phyloP scores from a whole-genome alignment of 257 asterid genomes.

The Plantago major region DNA sequence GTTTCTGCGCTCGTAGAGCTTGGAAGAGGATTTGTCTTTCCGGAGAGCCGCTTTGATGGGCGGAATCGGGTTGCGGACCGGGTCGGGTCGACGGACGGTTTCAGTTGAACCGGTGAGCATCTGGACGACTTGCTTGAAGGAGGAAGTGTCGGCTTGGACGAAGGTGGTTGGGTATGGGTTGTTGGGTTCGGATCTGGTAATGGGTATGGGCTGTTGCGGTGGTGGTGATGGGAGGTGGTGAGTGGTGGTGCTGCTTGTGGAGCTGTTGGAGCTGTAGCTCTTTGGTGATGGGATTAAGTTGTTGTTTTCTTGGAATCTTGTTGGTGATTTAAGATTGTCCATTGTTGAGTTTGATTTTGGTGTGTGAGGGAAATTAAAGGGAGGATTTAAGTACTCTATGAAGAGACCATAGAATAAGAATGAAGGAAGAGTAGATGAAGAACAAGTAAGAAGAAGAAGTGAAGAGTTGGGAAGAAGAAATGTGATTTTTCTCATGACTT shows the following conservation, averaged over 20 bases:
- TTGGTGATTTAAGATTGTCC: constrained; percentile 30
- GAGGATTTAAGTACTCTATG: constrained; percentile 15
- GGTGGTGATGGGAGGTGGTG: constrained; percentile 17
- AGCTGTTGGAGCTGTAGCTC: constrained; percentile 21
- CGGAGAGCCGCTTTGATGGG: constrained; percentile 60
- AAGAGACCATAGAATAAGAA: background rate
- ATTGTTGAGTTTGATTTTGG: constrained; percentile 11
- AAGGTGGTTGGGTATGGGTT: constrained; percentile 94
- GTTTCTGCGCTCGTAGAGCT: constrained; percentile 80
- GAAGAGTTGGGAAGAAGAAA: constrained; percentile 15
- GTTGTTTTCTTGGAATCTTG: constrained; percentile 28
- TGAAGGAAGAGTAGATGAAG: too few species aligned
- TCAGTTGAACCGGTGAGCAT: constrained; percentile 85
- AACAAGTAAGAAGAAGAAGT: background rate
- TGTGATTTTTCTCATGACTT: constrained; percentile 32
- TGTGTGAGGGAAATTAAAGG: constrained; percentile 2
- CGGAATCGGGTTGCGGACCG: constrained; percentile 52
- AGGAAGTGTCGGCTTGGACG: constrained; percentile 85
- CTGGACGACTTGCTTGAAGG: constrained; percentile 93
- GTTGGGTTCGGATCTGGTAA: constrained; percentile 83
- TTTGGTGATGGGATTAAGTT: constrained; percentile 28
- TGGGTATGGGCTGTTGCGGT: constrained; percentile 39
- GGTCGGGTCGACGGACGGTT: constrained; percentile 47
- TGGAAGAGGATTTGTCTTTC: constrained; percentile 64
- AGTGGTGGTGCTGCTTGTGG: constrained; percentile 29